Base-by-base conservation (phyloP, 495 filamentous ascomycete species). In the Xylaria venustula region DNA sequence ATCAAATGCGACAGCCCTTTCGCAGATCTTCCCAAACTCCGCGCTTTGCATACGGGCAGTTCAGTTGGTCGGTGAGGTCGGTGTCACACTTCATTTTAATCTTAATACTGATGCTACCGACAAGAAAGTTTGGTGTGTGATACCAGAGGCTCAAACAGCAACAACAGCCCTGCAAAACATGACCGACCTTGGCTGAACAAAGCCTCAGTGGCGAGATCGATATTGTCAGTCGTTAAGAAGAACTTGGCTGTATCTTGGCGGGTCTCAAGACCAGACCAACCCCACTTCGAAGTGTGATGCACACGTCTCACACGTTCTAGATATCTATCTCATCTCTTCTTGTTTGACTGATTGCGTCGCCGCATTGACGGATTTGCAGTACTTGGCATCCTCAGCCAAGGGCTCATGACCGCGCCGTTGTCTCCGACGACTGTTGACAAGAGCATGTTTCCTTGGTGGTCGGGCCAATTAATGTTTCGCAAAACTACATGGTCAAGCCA, bases 211-310 rank as follows among this genome's bases (percentile, higher is more conserved):
- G 14, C 37, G 14, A 40, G 7, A 34, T 5, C 5, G 30, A 5
- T 34, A 11, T 34, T n/a, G n/a, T n/a, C n/a, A n/a, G n/a, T n/a
- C n/a, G n/a, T n/a, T n/a, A n/a, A n/a, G n/a, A n/a, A 55, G 37
- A 40, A 58, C 65, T 74, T 74, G 71, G 70, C 72, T 62, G 61
- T 28, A 25, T 25, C 71, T 75, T 74, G 72, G 70, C 75, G 65
- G 63, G 73, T 76, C 73, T 75, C 73, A 75, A 73, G 69, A 72
- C n/a, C 58, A 63, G 65, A 67, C 54, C 67, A 66, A 67, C 56
- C n/a, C 69, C 64, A 52, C 64, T 57, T 17, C 55, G 32, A 32
- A 63, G 61, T 68, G 65, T 41, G 45, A 6, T 28, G 66, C 61
- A 64, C 65, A 62, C 57, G 47, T 56, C 61, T 66, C 64, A 67